Evolutionary conservation across 352 stramenopile genomes (phyloP).

Genomic region (Phytophthora gonapodyides): DNA sequence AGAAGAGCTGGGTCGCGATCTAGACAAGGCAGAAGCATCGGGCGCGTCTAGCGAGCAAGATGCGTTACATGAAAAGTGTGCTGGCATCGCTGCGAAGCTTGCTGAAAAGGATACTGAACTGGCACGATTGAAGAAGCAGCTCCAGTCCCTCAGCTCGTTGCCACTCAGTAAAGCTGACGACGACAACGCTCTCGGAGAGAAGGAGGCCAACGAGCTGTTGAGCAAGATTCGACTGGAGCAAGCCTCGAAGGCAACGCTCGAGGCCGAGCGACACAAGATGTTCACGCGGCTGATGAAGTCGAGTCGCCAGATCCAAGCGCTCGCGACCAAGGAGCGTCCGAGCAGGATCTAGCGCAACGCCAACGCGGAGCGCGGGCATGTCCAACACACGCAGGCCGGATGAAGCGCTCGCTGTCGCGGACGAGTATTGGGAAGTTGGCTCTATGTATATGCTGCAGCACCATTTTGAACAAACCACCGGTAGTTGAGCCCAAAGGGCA

Average conservation of each 20-base stretch:
- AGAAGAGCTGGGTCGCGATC: slow-evolving; percentile 2
- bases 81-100: slow-evolving; percentile 23
- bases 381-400: background rate
- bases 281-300: slow-evolving; percentile 38
- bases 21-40: slow-evolving; percentile 2
- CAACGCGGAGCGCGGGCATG: slow-evolving; percentile 1
- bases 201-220: slow-evolving; percentile 19
- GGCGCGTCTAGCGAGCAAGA: slow-evolving; percentile 1
- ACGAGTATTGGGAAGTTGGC: too few relatives aligned
- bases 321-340: slow-evolving; percentile 11
- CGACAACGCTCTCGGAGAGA: background rate
- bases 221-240: slow-evolving; percentile 27
- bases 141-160: slow-evolving; percentile 19
- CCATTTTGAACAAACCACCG: too few relatives aligned
- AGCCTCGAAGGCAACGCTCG: slow-evolving; percentile 27
- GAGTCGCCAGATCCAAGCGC: slow-evolving; percentile 25
- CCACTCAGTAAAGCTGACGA: background rate
- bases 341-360: background rate
- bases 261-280: slow-evolving; percentile 24
- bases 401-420: background rate
- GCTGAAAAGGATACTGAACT: slow-evolving; percentile 26
- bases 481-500: too few relatives aligned
- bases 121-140: slow-evolving; percentile 20
- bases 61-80: slow-evolving; percentile 22
- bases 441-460: too few relatives aligned